These are phyloP conservation scores for Leccinum longicurvipes DNA, from an alignment of 768 basidiomycete species.

Conservation along the genomic window DNA sequence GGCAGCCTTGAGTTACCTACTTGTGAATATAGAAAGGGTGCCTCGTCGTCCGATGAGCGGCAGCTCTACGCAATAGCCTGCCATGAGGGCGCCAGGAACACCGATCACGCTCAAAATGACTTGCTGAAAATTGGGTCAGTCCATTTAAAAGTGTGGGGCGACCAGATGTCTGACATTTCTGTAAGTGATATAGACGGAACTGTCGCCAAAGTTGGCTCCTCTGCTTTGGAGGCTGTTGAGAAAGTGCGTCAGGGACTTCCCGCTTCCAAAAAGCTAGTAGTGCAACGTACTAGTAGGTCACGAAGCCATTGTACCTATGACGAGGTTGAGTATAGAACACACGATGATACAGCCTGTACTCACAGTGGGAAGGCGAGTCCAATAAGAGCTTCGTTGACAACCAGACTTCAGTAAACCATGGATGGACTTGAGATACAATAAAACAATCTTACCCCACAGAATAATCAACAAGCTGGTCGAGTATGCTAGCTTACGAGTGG, in stretches of 20 bases:
- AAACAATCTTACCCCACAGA: constrained; percentile 43
- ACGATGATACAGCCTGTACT: constrained; percentile 12
- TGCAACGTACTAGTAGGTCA: constrained; percentile 46
- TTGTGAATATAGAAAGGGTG: constrained; percentile 49
- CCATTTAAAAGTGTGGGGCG: not conserved
- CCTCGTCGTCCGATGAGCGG: constrained; percentile 51
- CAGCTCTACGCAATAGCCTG: constrained; percentile 52
- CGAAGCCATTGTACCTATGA: constrained; percentile 47
- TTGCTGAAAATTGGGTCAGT: constrained; percentile 34
- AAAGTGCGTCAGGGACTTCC: not conserved
- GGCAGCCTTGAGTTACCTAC: constrained; percentile 20
- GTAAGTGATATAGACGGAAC: constrained; percentile 68
- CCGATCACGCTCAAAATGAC: constrained; percentile 57
- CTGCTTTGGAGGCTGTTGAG: constrained; percentile 53
- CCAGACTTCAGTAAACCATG: not conserved
- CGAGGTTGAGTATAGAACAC: not conserved
- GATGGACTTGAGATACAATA: not conserved
- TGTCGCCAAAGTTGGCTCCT: constrained; percentile 68
- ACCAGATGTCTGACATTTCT: constrained; percentile 49
- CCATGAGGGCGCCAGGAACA: constrained; percentile 54
- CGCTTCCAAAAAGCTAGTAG: not conserved
- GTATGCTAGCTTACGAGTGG: constrained; percentile 46
- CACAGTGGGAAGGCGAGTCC: constrained; percentile 73
- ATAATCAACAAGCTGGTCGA: constrained; percentile 49
- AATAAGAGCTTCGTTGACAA: constrained; percentile 51